Evolutionary conservation across 106 monocot species (phyloP), one percentile per base, ranked within the genome.

Genomic region (Dactylorhiza incarnata): DNA sequence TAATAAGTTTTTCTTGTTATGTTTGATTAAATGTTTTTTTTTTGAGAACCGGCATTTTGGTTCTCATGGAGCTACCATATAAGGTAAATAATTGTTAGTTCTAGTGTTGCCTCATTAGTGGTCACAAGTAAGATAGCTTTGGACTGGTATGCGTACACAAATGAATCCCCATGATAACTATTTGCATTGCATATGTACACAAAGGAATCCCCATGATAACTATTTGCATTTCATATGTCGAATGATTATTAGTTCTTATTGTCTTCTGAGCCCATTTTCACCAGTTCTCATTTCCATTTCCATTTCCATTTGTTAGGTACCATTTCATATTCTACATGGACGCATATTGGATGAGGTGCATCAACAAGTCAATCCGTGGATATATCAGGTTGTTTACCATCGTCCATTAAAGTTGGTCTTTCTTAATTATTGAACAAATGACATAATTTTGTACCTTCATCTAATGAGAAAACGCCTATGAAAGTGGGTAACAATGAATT

Each of bases 311-410:
- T 25, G 16, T 22, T 75, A 96, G 95, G 77, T 71, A 45, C 89
- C 93, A 45, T 77, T 84, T 26, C 85, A 80, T 67, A 68, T 99
- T 76, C 37, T 99, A 6, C 78, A 62, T 73, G 97, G 97, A 71
- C 88, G 94, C 45, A 76, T 99, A 81, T 72, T 99, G 55, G 97
- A 99, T 82, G 97, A 99, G 81, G 97, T 94, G 76, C 94, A 99
- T 81, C 94, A 99, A 71, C 84, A 85, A 76, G 87, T 99, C 50
- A 99, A 84, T 83, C 83, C 94, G 78, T 99, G 97, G 97, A 94
- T 99, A 79, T 90, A 91, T 85, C 97, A 99, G 97, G 97, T 99
- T 48, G 75, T 75, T 7, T 10, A 51, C 26, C 29, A 26, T 65
- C 29, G 24, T 59, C 26, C 7, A 65, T 29, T 65, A 11, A 26